Evolutionary conservation across 164 flowering plant species (phyloP), one percentile per base, ranked within the genome.

Genomic region (Paratinospora sagittata): DNA sequence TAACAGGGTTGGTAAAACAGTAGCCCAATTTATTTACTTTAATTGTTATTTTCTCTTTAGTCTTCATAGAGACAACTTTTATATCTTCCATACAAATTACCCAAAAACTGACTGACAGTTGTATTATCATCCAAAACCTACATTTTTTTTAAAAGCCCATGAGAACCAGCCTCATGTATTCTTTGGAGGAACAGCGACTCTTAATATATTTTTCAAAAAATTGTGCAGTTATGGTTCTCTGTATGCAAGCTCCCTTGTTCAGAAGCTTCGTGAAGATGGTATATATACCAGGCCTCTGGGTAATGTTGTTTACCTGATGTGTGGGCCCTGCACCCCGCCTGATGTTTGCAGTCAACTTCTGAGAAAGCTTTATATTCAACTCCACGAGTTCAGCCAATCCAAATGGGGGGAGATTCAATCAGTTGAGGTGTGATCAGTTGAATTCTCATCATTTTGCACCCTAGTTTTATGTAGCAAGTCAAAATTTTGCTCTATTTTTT

Each of bases 251-350:
- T 84, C 93, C 24, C 91, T 96, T 65, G 58, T 95, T 37, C 77
- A 70, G 78, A 82, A 84, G 79, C 91, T 96, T 37, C 88, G 88
- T 11, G 91, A 85, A 76, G 97, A 91, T 78, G 98, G 97, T 23
- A 67, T 91, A n/a, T 93, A 85, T 80, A 84, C 78, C 88, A 89
- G 98, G 86, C 98, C 98, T 63, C 78, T 92, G 43, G 99, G 98
- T n/a, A 92, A 92, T 81, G 96, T 96, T 67, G 77, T 93, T 41
- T 96, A 93, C 76, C 81, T 93, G 68, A 89, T 96, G 96, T 92
- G 93, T 74, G 96, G 95, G 10, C 99, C 99, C 8, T 90, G 90
- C 83, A 89, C 98, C 45, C 78, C 89, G 71, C 88, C 97, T 70
- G 76, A 73, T 21, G 65, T 76, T 58, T 95, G 97, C 85, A 41